Evolutionary conservation across 2,329 filamentous ascomycete genomes (phyloP).

Genomic region (Colletotrichum simmondsii): DNA sequence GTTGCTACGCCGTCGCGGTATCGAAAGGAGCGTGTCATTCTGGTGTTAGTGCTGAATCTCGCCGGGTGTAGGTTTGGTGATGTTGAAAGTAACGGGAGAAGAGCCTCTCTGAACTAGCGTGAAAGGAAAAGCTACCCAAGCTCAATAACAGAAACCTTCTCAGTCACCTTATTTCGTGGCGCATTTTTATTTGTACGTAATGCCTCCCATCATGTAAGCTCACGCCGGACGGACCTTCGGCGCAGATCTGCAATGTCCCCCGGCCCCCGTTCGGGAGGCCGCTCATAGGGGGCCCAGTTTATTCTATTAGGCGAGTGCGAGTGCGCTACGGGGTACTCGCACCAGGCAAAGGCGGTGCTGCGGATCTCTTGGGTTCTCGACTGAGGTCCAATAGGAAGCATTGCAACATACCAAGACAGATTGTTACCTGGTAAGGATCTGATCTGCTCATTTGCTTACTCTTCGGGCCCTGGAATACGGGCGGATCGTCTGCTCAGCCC

Average conservation of each 20-base stretch:
- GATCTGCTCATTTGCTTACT: neutral
- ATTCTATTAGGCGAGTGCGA: conserved; percentile 4
- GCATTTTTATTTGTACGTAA: neutral
- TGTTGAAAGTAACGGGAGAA: neutral
- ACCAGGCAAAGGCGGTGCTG: neutral
- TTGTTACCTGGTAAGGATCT: neutral
- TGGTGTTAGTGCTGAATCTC: neutral
- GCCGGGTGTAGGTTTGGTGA: neutral
- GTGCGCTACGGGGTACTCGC: neutral
- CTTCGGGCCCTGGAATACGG: too few relatives aligned
- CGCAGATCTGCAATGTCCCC: neutral
- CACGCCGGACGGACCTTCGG: neutral
- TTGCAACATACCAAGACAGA: neutral
- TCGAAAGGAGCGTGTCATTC: conserved; percentile 13
- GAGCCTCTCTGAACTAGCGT: too few relatives aligned
- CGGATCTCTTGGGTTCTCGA: neutral
- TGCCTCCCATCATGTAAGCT: neutral
- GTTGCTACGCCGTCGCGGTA: conserved; percentile 31
- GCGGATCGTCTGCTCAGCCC: neutral
- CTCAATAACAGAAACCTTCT: neutral
- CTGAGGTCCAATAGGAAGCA: neutral
- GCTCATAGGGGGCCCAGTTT: neutral
- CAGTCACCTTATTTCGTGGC: neutral
- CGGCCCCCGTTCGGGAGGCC: neutral
- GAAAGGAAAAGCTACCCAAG: accelerated